Evolutionary conservation across 1,284 basidiomycete species (phyloP).

Genomic region (Moniliophthora roreri): DNA sequence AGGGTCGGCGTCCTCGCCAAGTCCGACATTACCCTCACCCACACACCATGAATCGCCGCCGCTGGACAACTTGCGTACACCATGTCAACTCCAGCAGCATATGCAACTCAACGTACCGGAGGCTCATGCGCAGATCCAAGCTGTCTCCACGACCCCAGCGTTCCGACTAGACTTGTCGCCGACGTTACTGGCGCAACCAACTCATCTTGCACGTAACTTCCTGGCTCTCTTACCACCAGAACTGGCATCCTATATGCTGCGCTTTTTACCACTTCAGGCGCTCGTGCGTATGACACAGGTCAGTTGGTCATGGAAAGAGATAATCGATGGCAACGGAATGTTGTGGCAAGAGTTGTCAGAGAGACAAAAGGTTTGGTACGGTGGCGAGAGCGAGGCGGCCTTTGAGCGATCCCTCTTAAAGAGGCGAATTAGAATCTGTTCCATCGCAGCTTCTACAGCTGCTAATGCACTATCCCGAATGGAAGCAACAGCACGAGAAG

Average conservation of each 20-base stretch:
- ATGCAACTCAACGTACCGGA: not conserved
- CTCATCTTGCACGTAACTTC: constrained; percentile 83
- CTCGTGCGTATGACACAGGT: constrained; percentile 81
- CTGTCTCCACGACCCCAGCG: constrained; percentile 54
- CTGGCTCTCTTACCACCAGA: constrained; percentile 84
- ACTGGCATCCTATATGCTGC: constrained; percentile 78
- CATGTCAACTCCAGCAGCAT: constrained; percentile 68
- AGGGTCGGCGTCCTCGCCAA: too few relatives aligned
- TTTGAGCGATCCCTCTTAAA: constrained; percentile 39
- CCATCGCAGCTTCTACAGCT: constrained; percentile 23
- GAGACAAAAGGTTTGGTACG: constrained; percentile 82
- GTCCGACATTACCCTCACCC: constrained; percentile 81
- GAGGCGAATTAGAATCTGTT: not conserved
- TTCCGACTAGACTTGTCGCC: constrained; percentile 77
- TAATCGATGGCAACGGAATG: constrained; percentile 82
- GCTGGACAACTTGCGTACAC: constrained; percentile 59
- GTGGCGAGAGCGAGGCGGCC: constrained; percentile 70
- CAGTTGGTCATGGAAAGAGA: constrained; percentile 76
- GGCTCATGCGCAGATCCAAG: not conserved
- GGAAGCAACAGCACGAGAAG: not conserved
- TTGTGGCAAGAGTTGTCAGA: constrained; percentile 83
- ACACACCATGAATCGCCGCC: constrained; percentile 75
- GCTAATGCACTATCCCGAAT: too few relatives aligned
- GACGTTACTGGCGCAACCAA: constrained; percentile 77
- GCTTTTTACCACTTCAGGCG: constrained; percentile 73